A percentile compares a stretch with the other conserved stretches of the same genome.
Evolutionary conservation across 192 early-diverging fungal genomes (phyloP).

Genomic region (Dispira parvispora): DNA sequence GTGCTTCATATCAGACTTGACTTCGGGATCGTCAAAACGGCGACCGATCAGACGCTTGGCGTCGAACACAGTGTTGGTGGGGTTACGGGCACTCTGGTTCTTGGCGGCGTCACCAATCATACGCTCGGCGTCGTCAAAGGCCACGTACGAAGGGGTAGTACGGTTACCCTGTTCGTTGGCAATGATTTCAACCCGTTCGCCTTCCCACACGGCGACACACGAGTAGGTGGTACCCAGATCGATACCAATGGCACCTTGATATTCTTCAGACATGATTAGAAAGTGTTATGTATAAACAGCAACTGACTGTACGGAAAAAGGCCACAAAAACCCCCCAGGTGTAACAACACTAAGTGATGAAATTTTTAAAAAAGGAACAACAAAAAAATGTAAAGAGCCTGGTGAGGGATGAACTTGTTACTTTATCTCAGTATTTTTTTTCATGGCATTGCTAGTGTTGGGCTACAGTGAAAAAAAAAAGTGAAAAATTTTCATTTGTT

Average conservation of each 20-base stretch:
- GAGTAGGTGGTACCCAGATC: slow-evolving; percentile 98
- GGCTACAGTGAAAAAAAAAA: background rate
- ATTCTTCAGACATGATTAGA: slow-evolving; percentile 17
- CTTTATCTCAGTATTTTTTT: background rate
- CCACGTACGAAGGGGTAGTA: slow-evolving; percentile 75
- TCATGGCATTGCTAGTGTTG: background rate
- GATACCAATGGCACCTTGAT: slow-evolving; percentile 70
- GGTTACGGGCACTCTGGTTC: slow-evolving; percentile 83
- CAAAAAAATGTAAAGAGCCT: slow-evolving; percentile 10
- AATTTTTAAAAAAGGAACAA: slow-evolving; percentile 10
- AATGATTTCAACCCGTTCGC: slow-evolving; percentile 50
- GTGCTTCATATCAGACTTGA: slow-evolving; percentile 67
- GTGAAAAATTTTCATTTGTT: slow-evolving; percentile 2
- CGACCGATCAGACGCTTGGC: slow-evolving; percentile 84
- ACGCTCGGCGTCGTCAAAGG: slow-evolving; percentile 62
- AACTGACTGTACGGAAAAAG: slow-evolving; percentile 5
- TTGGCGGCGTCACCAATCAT: slow-evolving; percentile 78
- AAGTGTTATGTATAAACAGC: background rate
- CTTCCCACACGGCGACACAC: slow-evolving; percentile 59
- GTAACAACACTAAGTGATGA: background rate
- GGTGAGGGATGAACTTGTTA: background rate
- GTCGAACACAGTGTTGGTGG: slow-evolving; percentile 80
- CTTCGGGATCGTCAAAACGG: slow-evolving; percentile 65
- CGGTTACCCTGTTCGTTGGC: slow-evolving; percentile 84
- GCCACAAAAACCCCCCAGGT: background rate